Conservation (phyloP, 257 asterid genomes). For the Asclepias syriaca region DNA sequence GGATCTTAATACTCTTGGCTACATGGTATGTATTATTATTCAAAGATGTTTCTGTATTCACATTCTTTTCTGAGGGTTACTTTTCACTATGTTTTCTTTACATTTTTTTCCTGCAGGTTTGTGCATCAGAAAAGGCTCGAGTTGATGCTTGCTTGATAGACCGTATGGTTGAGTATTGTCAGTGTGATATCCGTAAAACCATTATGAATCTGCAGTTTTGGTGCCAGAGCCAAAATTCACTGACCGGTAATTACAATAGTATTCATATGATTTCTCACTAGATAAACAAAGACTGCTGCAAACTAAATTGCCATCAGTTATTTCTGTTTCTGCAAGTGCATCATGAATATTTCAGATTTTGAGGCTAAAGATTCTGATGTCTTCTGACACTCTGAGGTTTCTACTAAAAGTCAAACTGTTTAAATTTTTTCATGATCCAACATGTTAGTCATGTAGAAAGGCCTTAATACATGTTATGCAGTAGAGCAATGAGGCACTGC, state of each 20-base stretch:
- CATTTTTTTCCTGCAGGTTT: slow-evolving; percentile 51
- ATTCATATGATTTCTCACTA: slow-evolving; percentile 12
- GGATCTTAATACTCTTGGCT: slow-evolving; percentile 60
- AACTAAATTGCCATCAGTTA: not conserved
- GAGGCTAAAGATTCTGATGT: not conserved
- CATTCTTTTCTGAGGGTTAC: slow-evolving; percentile 5
- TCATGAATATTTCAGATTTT: not conserved
- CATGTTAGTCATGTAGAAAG: not conserved
- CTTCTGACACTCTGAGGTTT: not conserved
- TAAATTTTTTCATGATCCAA: not conserved
- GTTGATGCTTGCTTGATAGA: slow-evolving; percentile 62
- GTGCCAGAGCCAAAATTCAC: slow-evolving; percentile 64
- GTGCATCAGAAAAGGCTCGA: slow-evolving; percentile 58
- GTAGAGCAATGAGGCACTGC: not conserved
- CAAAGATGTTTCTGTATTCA: not conserved
- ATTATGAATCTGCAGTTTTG: slow-evolving; percentile 86
- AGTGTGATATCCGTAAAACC: slow-evolving; percentile 86
- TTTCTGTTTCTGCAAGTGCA: not conserved
- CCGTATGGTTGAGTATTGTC: slow-evolving; percentile 56
- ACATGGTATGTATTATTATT: slow-evolving; percentile 44
- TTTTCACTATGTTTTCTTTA: slow-evolving; percentile 17
- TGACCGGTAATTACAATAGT: slow-evolving; percentile 43
- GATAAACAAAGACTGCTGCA: not conserved
- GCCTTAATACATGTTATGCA: not conserved
- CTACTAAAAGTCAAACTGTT: not conserved